Conservation (phyloP, 2,329 filamentous ascomycete species). For the Sporothrix brasiliensis region DNA sequence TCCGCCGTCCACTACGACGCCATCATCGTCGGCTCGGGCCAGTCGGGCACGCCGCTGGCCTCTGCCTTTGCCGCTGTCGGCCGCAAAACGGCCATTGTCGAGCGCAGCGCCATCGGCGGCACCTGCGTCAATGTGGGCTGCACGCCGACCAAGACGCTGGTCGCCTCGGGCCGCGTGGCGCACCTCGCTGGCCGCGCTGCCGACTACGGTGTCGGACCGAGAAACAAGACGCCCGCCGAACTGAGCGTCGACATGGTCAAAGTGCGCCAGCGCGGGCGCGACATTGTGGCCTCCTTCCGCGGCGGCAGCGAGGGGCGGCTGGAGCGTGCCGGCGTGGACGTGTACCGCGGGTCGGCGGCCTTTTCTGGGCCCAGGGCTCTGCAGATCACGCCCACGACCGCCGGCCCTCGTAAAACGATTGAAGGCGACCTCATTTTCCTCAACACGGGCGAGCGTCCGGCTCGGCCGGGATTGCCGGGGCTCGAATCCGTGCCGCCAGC, state of each 20-base stretch:
- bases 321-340: constrained; percentile 42
- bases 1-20: constrained; percentile 43
- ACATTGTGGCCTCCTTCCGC: constrained; percentile 56
- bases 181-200: constrained; percentile 48
- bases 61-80: constrained; percentile 51
- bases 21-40: constrained; percentile 57
- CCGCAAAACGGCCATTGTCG: constrained; percentile 52
- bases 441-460: constrained; percentile 51
- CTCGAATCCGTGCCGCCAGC: constrained; percentile 44
- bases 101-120: constrained; percentile 54
- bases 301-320: constrained; percentile 50
- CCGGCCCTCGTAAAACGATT: constrained; percentile 40
- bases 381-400: constrained; percentile 42
- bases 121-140: constrained; percentile 56
- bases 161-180: constrained; percentile 55
- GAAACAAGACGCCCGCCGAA: constrained; percentile 35
- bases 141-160: constrained; percentile 61
- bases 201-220: constrained; percentile 51
- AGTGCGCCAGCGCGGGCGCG: constrained; percentile 56
- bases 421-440: constrained; percentile 50
- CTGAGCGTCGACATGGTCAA: constrained; percentile 52
- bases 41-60: constrained; percentile 55
- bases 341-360: constrained; percentile 50
- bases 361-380: constrained; percentile 50
- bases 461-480: constrained; percentile 45